These are phyloP conservation scores for Sicyos edulis DNA, from an alignment of 306 rosid genomes.

Conservation along the genomic window DNA sequence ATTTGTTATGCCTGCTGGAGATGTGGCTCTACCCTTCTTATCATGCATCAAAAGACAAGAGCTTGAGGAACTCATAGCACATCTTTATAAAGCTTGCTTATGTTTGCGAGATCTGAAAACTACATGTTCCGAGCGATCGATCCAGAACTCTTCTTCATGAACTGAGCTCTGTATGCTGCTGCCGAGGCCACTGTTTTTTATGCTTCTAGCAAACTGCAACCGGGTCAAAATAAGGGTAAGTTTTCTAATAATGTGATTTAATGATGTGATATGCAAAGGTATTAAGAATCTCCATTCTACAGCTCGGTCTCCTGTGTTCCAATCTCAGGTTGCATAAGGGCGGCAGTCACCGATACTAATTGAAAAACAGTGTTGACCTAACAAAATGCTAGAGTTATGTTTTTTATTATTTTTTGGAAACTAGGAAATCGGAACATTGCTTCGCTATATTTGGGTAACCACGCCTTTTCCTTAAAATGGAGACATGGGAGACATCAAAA, in stretches of 20 bases:
- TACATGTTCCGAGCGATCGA: conserved; percentile 24
- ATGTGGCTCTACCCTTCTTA: no score
- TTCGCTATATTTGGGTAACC: no score
- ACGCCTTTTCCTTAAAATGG: no score
- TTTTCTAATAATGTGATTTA: neutral
- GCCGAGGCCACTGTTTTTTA: conserved; percentile 63
- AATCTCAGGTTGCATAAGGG: conserved; percentile 83
- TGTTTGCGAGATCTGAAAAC: neutral
- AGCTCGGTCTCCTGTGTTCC: conserved; percentile 65
- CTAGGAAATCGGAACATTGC: no score
- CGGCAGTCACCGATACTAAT: conserved; percentile 66
- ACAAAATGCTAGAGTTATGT: no score
- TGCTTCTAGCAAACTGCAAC: conserved; percentile 83
- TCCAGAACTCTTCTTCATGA: conserved; percentile 35
- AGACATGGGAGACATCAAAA: no score
- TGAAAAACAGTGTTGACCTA: conserved; percentile 93
- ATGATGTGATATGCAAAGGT: neutral
- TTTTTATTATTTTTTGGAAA: no score
- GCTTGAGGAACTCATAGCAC: neutral
- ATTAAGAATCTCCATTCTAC: conserved; percentile 26
- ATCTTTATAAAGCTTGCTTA: neutral
- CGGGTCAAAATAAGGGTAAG: neutral
- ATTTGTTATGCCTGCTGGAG: neutral
- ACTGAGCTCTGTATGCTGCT: conserved; percentile 57
- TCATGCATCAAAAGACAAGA: no score